These are phyloP conservation scores for Pisolithus orientalis DNA, from an alignment of 768 basidiomycete genomes.

Conservation along the genomic window DNA sequence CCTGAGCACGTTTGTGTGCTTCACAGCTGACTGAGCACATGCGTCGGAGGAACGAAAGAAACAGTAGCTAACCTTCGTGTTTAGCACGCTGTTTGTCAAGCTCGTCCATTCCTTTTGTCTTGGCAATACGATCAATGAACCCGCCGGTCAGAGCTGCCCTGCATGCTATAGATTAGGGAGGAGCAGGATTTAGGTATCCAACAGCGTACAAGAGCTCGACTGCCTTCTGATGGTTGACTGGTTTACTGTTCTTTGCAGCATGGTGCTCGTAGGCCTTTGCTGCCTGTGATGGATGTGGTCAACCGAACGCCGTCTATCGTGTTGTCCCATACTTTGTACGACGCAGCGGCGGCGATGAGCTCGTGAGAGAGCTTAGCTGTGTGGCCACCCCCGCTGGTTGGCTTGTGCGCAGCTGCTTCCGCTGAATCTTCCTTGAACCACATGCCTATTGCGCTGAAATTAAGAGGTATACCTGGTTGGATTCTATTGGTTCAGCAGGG, in stretches of 20 bases:
- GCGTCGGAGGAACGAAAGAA: no score
- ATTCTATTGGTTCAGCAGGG: no score
- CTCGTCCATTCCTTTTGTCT: slow-evolving; percentile 20
- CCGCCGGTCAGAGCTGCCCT: slow-evolving; percentile 24
- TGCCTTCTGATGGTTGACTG: slow-evolving; percentile 18
- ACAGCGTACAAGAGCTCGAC: slow-evolving; percentile 20
- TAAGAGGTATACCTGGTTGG: no score
- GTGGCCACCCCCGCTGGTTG: slow-evolving; percentile 12
- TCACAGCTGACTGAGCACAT: not conserved
- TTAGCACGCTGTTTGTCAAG: slow-evolving; percentile 16
- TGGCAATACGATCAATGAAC: slow-evolving; percentile 17
- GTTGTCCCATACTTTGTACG: slow-evolving; percentile 15
- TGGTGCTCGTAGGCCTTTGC: slow-evolving; percentile 26
- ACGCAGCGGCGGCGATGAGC: slow-evolving; percentile 21
- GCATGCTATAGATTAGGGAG: not conserved
- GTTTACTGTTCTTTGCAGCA: slow-evolving; percentile 11
- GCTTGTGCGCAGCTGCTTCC: slow-evolving; percentile 17
- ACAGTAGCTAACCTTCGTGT: slow-evolving; percentile 13
- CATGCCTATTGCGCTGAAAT: slow-evolving; percentile 10
- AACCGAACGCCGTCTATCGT: not conserved
- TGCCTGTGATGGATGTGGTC: slow-evolving; percentile 14
- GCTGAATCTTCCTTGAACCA: slow-evolving; percentile 16
- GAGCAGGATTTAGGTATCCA: not conserved
- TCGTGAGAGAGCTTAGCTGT: slow-evolving; percentile 20
- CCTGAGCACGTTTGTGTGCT: slow-evolving; percentile 11